Conservation (phyloP, 306 rosid species). For the Dryas octopetala region DNA sequence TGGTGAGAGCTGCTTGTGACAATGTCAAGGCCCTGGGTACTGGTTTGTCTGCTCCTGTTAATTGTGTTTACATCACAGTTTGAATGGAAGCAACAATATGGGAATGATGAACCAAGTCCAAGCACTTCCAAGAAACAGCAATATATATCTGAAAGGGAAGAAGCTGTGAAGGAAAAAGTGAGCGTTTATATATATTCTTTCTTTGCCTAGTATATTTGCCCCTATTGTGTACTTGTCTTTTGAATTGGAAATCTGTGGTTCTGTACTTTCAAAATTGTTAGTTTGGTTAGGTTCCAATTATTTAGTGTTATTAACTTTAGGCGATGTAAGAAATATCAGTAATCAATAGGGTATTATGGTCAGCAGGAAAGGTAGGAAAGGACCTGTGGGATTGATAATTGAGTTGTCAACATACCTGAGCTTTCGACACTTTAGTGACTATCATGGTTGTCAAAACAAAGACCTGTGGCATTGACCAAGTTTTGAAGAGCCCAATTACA, state of each 20-base stretch:
- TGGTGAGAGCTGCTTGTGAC: constrained; percentile 24
- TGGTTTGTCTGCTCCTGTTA: constrained; percentile 54
- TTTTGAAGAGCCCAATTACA: not conserved
- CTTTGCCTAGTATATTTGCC: not conserved
- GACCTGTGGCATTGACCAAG: not conserved
- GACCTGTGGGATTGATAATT: not conserved
- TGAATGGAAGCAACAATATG: constrained; percentile 66
- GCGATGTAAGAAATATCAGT: not conserved
- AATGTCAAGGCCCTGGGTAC: constrained; percentile 61
- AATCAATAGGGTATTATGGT: not conserved
- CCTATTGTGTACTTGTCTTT: not conserved
- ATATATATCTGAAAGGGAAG: constrained; percentile 48
- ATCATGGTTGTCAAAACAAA: not conserved
- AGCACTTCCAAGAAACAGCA: constrained; percentile 37
- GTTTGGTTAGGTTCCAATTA: not conserved
- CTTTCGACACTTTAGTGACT: not conserved
- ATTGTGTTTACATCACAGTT: constrained; percentile 59
- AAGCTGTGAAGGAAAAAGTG: constrained; percentile 57
- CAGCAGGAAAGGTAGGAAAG: too few relatives aligned
- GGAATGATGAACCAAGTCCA: constrained; percentile 46
- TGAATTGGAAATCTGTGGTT: not conserved
- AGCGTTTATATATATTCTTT: not conserved
- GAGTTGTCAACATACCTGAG: not conserved
- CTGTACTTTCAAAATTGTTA: not conserved
- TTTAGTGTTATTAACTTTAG: not conserved